Conservation (phyloP, 2,329 filamentous ascomycete genomes). For the Lasiodiplodia citricola region DNA sequence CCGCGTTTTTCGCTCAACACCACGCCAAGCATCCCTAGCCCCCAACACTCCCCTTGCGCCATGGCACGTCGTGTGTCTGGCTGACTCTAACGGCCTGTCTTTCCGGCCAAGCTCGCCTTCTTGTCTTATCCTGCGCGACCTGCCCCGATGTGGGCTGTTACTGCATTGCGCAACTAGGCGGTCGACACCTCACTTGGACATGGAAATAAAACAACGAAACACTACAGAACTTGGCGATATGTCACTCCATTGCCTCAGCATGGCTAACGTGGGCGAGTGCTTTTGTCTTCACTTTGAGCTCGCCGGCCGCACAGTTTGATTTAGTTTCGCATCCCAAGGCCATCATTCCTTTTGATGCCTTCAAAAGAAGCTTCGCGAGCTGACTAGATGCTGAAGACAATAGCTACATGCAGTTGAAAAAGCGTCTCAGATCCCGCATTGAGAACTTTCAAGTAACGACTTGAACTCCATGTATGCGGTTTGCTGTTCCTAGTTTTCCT, state of each 20-base stretch:
- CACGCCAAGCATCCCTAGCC: constrained; percentile 18
- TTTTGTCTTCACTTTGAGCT: no score
- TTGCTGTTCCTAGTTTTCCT: not conserved
- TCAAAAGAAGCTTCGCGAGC: no score
- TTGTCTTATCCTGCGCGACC: not conserved
- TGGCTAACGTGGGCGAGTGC: not conserved
- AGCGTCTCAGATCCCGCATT: no score
- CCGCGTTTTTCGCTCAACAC: constrained; percentile 24
- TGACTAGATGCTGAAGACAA: no score
- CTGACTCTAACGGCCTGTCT: not conserved
- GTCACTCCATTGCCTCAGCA: not conserved
- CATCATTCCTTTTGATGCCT: no score
- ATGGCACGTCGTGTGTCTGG: not conserved
- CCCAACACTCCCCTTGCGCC: not conserved
- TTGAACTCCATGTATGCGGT: no score
- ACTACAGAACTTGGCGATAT: no score
- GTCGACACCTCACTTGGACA: not conserved
- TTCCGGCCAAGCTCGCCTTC: not conserved
- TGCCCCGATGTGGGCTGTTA: not conserved
- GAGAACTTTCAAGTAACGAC: no score
- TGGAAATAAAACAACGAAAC: not conserved
- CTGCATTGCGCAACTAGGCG: not conserved
- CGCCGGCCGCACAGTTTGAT: no score
- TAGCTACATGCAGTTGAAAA: no score
- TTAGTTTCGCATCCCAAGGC: no score